These are phyloP conservation scores for Candida sonorensis DNA, from an alignment of 805 yeast species.

Conservation along the genomic window DNA sequence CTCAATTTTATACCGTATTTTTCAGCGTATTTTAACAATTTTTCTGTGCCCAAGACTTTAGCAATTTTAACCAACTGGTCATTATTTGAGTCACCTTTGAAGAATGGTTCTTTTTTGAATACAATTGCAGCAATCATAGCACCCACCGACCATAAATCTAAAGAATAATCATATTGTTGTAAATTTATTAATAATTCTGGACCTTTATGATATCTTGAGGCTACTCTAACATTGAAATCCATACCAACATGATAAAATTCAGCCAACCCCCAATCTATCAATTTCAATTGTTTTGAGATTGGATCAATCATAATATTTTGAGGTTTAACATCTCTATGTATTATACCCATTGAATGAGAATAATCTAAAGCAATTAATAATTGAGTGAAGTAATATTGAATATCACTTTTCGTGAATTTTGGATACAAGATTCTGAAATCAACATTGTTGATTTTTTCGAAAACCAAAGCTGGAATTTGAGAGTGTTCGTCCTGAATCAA, in stretches of 20 bases:
- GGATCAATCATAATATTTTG: slow-evolving; percentile 94
- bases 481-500: slow-evolving; percentile 82
- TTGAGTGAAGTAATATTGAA: slow-evolving; percentile 78
- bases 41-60: slow-evolving; percentile 79
- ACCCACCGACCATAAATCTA: slow-evolving; percentile 88
- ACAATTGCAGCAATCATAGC: slow-evolving; percentile 88
- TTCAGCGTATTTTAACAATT: slow-evolving; percentile 54
- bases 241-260: slow-evolving; percentile 88
- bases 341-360: slow-evolving; percentile 89
- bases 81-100: slow-evolving; percentile 86
- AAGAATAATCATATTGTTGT: slow-evolving; percentile 79
- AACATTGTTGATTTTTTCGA: slow-evolving; percentile 76
- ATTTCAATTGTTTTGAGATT: slow-evolving; percentile 47
- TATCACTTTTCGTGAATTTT: slow-evolving; percentile 64
- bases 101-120: slow-evolving; percentile 85
- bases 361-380: slow-evolving; percentile 77
- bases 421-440: slow-evolving; percentile 88
- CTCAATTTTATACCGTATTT: slow-evolving; percentile 68
- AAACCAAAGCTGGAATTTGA: slow-evolving; percentile 83
- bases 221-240: slow-evolving; percentile 87
- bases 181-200: slow-evolving; percentile 83
- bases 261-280: slow-evolving; percentile 94
- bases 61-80: slow-evolving; percentile 91
- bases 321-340: slow-evolving; percentile 92
- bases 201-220: slow-evolving; percentile 86